Base-by-base conservation (phyloP, 768 basidiomycete genomes). In the Collybia sp. region DNA sequence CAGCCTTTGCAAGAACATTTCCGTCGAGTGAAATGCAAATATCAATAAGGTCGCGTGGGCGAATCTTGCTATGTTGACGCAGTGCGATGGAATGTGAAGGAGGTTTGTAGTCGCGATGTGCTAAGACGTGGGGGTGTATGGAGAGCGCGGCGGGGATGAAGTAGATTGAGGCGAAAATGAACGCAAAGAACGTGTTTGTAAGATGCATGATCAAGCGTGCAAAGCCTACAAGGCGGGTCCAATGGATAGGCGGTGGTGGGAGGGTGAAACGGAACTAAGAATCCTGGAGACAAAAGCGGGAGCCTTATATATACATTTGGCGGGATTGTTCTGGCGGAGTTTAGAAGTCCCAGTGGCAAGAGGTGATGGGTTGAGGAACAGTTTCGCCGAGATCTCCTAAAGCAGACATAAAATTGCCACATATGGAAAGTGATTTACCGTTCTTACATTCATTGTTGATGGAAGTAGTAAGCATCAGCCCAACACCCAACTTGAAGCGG, bases 11-110 rank as follows among this genome's bases (percentile, higher is more conserved):
- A 37, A 57, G 48, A 39, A 65, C 53, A 42, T 60, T 41, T 11
- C 56, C 46, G 41, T 60, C 51, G 25, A 53, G 52, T 44, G 64
- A 62, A 43, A 65, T 58, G 54, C 65, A 67, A 49, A 63, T 48
- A 51, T 67, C 64, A 45, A 63, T 42, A 17, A 64, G 52, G 48
- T 56, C 57, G 43, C 64, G 62, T 18, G 58, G 51, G 25, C 8
- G 25, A 8, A 25, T 25, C 17, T 56, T 19, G 47, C 48, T 56
- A 48, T 60, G 49, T 53, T 64, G 63, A 32, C 63, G 58, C 13
- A 53, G 56, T 12, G 62, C 46, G 12, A 61, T 15, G 10, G 49
- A 47, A 30, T 47, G 41, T 11, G 55, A 38, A 6, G 52, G 42
- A 38, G 31, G 55, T 20, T 49, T 53, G 37, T 52, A 53, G 30